These are phyloP conservation scores for Scheffersomyces stambukii DNA, from an alignment of 1,139 yeast genomes.

Conservation along the genomic window DNA sequence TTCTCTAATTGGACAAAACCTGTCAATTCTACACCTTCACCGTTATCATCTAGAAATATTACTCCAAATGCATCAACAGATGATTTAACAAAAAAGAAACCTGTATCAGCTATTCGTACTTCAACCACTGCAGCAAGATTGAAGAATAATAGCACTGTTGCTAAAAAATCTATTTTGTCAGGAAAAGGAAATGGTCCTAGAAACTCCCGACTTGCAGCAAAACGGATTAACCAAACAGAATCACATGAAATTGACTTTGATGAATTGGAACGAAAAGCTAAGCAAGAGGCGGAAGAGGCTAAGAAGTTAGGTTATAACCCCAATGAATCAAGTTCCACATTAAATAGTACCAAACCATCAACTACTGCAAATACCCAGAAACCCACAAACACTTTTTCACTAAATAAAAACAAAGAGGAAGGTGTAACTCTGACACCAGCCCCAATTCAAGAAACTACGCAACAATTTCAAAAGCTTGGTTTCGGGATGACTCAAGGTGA, in stretches of 20 bases:
- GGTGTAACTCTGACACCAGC: conserved; percentile 19
- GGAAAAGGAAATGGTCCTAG: conserved; percentile 46
- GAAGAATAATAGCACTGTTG: conserved; percentile 16
- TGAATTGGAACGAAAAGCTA: conserved; percentile 83
- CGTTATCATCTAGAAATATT: conserved; percentile 44
- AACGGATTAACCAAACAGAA: conserved; percentile 42
- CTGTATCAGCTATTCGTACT: conserved; percentile 17
- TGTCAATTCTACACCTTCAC: conserved; percentile 49
- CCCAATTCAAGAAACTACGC: conserved; percentile 55
- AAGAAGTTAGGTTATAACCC: conserved; percentile 72
- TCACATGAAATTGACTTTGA: conserved; percentile 80
- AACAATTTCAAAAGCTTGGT: conserved; percentile 73
- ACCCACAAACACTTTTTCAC: conserved; percentile 9
- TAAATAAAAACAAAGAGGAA: too few species aligned
- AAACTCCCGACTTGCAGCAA: conserved; percentile 54
- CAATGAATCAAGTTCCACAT: too few species aligned
- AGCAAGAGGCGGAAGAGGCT: conserved; percentile 74
- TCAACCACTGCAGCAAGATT: conserved; percentile 15
- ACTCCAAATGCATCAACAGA: conserved; percentile 46
- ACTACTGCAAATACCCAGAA: conserved; percentile 7
- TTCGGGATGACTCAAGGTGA: conserved; percentile 72
- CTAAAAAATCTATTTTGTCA: conserved; percentile 38
- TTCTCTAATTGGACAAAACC: conserved; percentile 92
- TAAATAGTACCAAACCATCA: conserved; percentile 7
- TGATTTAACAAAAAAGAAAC: conserved; percentile 22